These are phyloP conservation scores for Podila verticillata DNA, from an alignment of 192 early-diverging fungal species.

Conservation along the genomic window DNA sequence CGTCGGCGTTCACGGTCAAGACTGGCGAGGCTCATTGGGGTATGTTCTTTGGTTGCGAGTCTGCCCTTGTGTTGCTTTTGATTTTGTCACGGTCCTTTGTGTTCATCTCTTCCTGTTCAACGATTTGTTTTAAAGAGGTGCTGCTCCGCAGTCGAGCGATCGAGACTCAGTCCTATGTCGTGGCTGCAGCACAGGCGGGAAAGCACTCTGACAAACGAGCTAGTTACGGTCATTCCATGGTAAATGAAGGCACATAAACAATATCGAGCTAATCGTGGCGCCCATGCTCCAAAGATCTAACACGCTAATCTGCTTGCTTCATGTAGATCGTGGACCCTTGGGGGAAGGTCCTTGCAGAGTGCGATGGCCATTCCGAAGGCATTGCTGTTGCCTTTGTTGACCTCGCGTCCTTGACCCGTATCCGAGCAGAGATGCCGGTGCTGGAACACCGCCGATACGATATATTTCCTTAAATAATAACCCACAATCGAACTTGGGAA, in stretches of 20 bases:
- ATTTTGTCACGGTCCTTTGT: not conserved
- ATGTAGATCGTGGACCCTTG: slow-evolving; percentile 83
- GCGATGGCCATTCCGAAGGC: slow-evolving; percentile 63
- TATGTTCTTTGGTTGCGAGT: slow-evolving; percentile 36
- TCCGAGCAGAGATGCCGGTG: slow-evolving; percentile 81
- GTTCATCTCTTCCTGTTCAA: too few relatives aligned
- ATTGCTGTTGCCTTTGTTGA: slow-evolving; percentile 76
- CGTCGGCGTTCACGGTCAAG: slow-evolving; percentile 83
- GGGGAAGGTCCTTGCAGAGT: slow-evolving; percentile 77
- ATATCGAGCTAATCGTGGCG: not conserved
- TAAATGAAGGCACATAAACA: slow-evolving; percentile 20
- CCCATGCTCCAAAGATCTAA: not conserved
- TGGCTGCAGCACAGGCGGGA: slow-evolving; percentile 83
- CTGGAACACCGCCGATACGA: slow-evolving; percentile 74
- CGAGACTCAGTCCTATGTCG: slow-evolving; percentile 85
- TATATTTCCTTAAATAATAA: slow-evolving; percentile 50
- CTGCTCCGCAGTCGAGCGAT: slow-evolving; percentile 85
- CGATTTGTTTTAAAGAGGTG: slow-evolving; percentile 51
- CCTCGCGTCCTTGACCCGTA: slow-evolving; percentile 64
- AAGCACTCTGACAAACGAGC: slow-evolving; percentile 74
- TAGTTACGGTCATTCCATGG: slow-evolving; percentile 85
- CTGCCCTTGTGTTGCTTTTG: too few relatives aligned
- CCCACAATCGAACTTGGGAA: not conserved
- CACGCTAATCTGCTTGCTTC: not conserved
- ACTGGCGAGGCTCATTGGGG: slow-evolving; percentile 90